Conservation (phyloP, 305 asterid genomes). For the Solanum hybrid region DNA sequence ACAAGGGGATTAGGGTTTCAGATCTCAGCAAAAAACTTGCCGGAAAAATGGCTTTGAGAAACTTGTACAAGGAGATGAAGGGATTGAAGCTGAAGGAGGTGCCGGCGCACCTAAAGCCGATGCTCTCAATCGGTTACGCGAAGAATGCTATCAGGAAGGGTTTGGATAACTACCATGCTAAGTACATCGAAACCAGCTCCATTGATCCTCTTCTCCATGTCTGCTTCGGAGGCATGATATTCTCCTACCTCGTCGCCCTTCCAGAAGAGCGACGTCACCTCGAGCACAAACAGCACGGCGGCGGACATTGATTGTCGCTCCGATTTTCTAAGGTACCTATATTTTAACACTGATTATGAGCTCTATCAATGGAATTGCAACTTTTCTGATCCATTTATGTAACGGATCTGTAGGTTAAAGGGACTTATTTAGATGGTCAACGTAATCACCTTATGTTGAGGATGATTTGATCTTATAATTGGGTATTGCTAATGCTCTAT, state of each 20-base stretch:
- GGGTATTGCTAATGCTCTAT: not conserved
- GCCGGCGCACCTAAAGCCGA: conserved; percentile 64
- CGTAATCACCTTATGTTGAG: not conserved
- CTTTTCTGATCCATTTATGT: not conserved
- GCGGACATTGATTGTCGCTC: not conserved
- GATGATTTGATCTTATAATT: not conserved
- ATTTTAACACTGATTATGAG: not conserved
- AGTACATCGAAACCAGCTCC: conserved; percentile 70
- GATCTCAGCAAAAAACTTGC: conserved; percentile 5
- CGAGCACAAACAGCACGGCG: conserved; percentile 51
- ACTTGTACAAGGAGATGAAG: conserved; percentile 63
- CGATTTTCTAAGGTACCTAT: not conserved
- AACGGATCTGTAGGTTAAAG: not conserved
- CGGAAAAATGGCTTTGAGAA: conserved; percentile 64
- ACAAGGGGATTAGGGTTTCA: conserved; percentile 18
- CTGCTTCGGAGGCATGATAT: conserved; percentile 79
- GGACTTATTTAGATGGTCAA: not conserved
- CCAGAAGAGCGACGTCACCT: conserved; percentile 99
- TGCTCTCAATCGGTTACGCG: conserved; percentile 31
- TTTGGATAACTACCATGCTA: conserved; percentile 59
- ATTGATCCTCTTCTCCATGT: conserved; percentile 60
- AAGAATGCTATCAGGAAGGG: conserved; percentile 44
- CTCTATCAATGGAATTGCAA: not conserved
- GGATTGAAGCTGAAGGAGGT: conserved; percentile 74
- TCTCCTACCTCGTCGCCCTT: conserved; percentile 87